Percentiles rank a stretch among this genome's conserved stretches.
These are phyloP conservation scores for Colletotrichum australisinense DNA, from an alignment of 2,329 filamentous ascomycete genomes.

Conservation along the genomic window DNA sequence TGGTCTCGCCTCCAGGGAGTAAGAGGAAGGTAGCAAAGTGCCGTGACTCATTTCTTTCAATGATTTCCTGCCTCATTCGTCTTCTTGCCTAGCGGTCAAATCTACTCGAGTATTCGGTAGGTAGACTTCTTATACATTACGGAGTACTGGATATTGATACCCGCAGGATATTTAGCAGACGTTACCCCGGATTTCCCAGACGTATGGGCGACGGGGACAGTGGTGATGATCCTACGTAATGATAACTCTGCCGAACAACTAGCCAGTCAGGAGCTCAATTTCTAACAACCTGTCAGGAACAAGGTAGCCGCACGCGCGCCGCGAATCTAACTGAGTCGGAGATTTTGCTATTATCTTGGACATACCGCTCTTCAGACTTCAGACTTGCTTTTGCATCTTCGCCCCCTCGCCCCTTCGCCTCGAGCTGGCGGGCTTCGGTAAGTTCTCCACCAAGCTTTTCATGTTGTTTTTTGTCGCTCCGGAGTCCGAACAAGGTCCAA, in stretches of 20 bases:
- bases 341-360: not conserved
- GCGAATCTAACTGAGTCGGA: not conserved
- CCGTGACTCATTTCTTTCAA: no score
- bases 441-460: not conserved
- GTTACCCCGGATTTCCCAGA: not conserved
- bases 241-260: not conserved
- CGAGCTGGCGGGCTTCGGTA: not conserved
- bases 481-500: not conserved
- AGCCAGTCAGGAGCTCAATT: not conserved
- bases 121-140: no score
- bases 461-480: not conserved
- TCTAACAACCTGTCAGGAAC: not conserved
- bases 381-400: not conserved
- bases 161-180: not conserved
- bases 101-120: no score
- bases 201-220: not conserved
- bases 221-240: not conserved
- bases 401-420: not conserved
- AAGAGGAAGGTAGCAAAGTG: no score
- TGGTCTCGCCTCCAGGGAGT: no score
- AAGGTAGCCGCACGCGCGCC: not conserved
- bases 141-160: not conserved
- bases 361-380: not conserved
- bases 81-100: no score
- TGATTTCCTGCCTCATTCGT: no score